Base-by-base conservation (phyloP, 495 filamentous ascomycete genomes). In the Endocarpon pusillum region DNA sequence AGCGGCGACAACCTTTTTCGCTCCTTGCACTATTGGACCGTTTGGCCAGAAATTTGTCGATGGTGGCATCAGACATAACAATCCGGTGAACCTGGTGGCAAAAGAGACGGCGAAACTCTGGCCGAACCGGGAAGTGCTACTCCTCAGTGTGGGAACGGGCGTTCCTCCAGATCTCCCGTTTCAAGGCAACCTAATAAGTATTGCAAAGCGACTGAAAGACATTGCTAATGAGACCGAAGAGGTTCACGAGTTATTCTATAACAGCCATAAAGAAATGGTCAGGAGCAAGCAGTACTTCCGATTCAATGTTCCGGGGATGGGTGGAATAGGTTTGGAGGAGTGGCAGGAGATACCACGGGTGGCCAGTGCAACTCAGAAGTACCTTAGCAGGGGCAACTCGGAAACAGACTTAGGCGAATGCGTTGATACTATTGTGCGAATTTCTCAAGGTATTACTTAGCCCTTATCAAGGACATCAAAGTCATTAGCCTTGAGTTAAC, bases 1-100 rank as follows among this genome's bases (percentile, higher is more conserved):
- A n/a, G 39, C 39, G 19, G 39, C 39, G 17, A 20, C 39, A 0
- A 40, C 39, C 10, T 31, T 42, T 25, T 42, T 42, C 25, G 39
- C 37, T 12, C 19, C 39, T 22, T 33, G 37, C 27, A 28, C 35
- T 11, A 42, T 42, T 9, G 39, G 39, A 11, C 5, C 17, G 7
- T 21, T 24, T 8, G 11, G 21, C 1, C 32, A 26, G 19, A 25
- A 11, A 2, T 34, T 39, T 17, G 32, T 39, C 3, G 37, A 39
- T 19, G 37, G 37, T 19, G 37, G 19, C n/a, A 16, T 39, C 9
- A 30, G 32, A 22, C 21, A 18, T 11, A 39, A 39, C 27, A 39
- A 39, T 35, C 37, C 37, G 18, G 9, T 39, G 15, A 18, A 25
- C 8, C 23, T 8, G n/a, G 23, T 25, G 8, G 23, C 8, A 25